Conservation (phyloP, 495 filamentous ascomycete species). For the Penicillium ucsense region DNA sequence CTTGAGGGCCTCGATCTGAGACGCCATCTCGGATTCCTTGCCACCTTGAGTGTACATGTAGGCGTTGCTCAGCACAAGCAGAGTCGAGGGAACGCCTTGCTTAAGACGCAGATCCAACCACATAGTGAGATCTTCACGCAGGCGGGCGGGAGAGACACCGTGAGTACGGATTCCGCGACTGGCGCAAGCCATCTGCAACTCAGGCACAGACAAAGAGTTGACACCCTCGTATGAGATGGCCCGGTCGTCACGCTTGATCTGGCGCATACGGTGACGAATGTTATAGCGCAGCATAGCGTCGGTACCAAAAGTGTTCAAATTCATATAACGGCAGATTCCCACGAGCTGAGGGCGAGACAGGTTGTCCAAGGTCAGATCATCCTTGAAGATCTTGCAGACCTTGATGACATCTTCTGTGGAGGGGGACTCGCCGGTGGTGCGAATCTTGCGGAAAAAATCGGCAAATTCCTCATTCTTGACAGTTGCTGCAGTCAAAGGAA, state of each 20-base stretch:
- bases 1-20: conserved; percentile 87
- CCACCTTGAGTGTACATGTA: conserved; percentile 84
- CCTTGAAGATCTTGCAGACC: conserved; percentile 99
- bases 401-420: conserved; percentile 89
- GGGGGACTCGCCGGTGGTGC: conserved; percentile 80
- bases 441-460: conserved; percentile 96
- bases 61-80: conserved; percentile 92
- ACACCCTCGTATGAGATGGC: conserved; percentile 95
- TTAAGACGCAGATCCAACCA: conserved; percentile 94
- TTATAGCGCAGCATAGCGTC: conserved; percentile 97
- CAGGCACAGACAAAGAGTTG: conserved; percentile 81
- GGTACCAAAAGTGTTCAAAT: conserved; percentile 91
- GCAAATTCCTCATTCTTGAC: conserved; percentile 90
- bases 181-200: conserved; percentile 84
- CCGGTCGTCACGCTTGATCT: conserved; percentile 96
- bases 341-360: conserved; percentile 91
- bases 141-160: conserved; percentile 73
- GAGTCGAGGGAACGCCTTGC: conserved; percentile 85
- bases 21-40: conserved; percentile 77
- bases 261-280: conserved; percentile 93
- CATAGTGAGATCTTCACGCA: conserved; percentile 85
- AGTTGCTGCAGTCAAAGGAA: conserved; percentile 76
- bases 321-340: conserved; percentile 97
- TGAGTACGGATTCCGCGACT: conserved; percentile 88
- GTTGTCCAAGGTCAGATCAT: conserved; percentile 96